Evolutionary conservation across 257 asterid species (phyloP).

Genomic region (Gentiana straminea): DNA sequence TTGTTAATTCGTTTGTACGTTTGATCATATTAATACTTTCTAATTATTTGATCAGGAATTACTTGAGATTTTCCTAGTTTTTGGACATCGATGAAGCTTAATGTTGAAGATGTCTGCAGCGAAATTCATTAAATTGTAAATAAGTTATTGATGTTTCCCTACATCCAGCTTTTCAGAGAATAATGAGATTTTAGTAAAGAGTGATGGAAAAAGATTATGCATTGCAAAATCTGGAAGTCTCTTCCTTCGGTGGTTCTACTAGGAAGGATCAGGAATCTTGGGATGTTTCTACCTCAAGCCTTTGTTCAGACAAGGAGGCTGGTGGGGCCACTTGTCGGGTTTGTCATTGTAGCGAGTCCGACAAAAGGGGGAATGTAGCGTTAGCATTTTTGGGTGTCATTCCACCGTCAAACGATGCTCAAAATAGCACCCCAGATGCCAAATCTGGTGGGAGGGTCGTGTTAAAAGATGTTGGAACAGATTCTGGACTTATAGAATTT

Average conservation of each 20-base stretch:
- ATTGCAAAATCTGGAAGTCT: conserved; percentile 19
- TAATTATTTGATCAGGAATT: too few species aligned
- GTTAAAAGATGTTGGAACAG: conserved; percentile 27
- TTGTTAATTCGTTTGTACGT: too few species aligned
- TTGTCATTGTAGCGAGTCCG: conserved; percentile 78
- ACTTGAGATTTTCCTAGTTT: too few species aligned
- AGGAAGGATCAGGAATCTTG: conserved; percentile 27
- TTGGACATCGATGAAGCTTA: too few species aligned
- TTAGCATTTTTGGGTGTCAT: conserved; percentile 58
- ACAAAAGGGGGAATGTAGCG: conserved; percentile 64
- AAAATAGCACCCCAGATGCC: conserved; percentile 22
- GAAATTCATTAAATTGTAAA: too few species aligned
- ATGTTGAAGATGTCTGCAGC: too few species aligned
- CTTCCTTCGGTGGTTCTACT: conserved; percentile 21
- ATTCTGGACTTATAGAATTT: conserved; percentile 60
- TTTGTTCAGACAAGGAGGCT: conserved; percentile 40
- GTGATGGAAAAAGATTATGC: conserved; percentile 40
- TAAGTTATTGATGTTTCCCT: too few species aligned
- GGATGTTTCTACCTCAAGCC: conserved; percentile 24
- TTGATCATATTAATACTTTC: too few species aligned
- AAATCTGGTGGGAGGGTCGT: conserved; percentile 25
- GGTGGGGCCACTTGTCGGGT: conserved; percentile 64
- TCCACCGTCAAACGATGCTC: conserved; percentile 34
- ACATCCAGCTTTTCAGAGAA: too few species aligned
- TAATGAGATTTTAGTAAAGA: too few species aligned